Evolutionary conservation across 768 basidiomycete genomes (phyloP).

Genomic region (Lentinula boryana): DNA sequence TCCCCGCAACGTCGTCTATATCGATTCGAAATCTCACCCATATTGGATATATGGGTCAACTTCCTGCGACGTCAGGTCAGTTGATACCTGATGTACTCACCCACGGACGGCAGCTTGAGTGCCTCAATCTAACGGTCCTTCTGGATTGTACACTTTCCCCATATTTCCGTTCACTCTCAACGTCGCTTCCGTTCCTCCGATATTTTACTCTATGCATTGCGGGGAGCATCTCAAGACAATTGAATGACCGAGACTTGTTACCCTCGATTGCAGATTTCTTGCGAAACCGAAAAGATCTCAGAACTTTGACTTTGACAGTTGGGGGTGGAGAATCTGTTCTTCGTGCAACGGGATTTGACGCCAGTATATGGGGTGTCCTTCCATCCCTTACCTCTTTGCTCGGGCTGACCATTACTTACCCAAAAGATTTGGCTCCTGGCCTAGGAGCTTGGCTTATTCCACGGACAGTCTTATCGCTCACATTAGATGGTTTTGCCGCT

Average conservation of each 20-base stretch:
- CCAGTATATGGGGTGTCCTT: constrained; percentile 66
- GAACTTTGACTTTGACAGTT: constrained; percentile 46
- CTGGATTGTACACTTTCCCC: constrained; percentile 47
- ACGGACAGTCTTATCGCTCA: constrained; percentile 39
- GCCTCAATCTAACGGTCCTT: constrained; percentile 46
- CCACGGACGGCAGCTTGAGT: constrained; percentile 60
- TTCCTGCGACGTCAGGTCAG: constrained; percentile 37
- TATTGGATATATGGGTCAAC: constrained; percentile 54
- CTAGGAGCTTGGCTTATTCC: constrained; percentile 69
- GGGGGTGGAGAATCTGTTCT: constrained; percentile 37
- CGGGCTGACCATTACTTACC: constrained; percentile 57
- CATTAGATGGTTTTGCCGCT: constrained; percentile 30
- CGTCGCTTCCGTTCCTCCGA: constrained; percentile 53
- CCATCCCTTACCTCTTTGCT: constrained; percentile 48
- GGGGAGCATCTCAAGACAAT: constrained; percentile 31
- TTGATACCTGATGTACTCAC: constrained; percentile 54
- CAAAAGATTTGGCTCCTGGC: constrained; percentile 54
- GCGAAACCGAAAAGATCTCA: constrained; percentile 44
- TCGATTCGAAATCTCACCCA: constrained; percentile 60
- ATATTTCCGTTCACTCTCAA: constrained; percentile 38
- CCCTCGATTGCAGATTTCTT: constrained; percentile 65
- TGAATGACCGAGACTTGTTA: constrained; percentile 57
- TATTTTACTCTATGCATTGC: constrained; percentile 55
- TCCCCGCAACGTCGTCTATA: constrained; percentile 42
- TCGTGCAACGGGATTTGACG: constrained; percentile 57